These are phyloP conservation scores for Lithohypha guttulata DNA, from an alignment of 2,329 filamentous ascomycete species.

Conservation along the genomic window DNA sequence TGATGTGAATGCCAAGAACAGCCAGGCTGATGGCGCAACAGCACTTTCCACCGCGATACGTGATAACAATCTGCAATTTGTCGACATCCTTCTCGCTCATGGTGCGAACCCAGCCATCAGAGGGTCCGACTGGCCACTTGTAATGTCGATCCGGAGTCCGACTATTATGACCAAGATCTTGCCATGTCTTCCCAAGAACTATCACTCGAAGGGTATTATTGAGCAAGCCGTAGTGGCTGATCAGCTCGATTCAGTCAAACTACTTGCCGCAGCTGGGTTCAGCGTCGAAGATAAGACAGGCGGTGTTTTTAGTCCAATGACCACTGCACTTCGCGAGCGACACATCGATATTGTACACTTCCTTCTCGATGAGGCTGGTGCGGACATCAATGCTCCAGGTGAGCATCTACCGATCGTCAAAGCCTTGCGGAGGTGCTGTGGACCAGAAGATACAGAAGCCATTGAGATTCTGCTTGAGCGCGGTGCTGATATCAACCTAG, in stretches of 20 bases:
- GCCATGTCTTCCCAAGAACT: slow-evolving; percentile 42
- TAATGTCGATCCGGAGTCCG: slow-evolving; percentile 55
- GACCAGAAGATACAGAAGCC: slow-evolving; percentile 45
- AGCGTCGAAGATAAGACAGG: slow-evolving; percentile 62
- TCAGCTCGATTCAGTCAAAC: slow-evolving; percentile 55
- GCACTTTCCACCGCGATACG: slow-evolving; percentile 56
- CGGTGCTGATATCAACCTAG: slow-evolving; percentile 57
- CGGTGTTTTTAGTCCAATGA: slow-evolving; percentile 60
- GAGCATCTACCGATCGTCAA: slow-evolving; percentile 64
- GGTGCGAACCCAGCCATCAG: slow-evolving; percentile 53
- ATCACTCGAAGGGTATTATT: slow-evolving; percentile 55
- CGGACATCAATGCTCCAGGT: slow-evolving; percentile 56
- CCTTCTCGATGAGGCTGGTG: slow-evolving; percentile 51
- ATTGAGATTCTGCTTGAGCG: slow-evolving; percentile 52
- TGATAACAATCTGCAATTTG: slow-evolving; percentile 48
- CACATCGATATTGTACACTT: slow-evolving; percentile 50
- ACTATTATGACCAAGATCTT: slow-evolving; percentile 50
- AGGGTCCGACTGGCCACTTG: slow-evolving; percentile 60
- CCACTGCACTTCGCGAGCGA: slow-evolving; percentile 55
- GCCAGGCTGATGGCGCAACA: slow-evolving; percentile 48
- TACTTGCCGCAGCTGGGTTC: slow-evolving; percentile 53
- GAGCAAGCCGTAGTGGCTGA: slow-evolving; percentile 58
- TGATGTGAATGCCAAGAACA: slow-evolving; percentile 49
- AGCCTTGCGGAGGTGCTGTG: slow-evolving; percentile 49
- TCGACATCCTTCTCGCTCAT: slow-evolving; percentile 47